Conservation (phyloP, 2,329 filamentous ascomycete genomes). For the Colletotrichum liaoningense region DNA sequence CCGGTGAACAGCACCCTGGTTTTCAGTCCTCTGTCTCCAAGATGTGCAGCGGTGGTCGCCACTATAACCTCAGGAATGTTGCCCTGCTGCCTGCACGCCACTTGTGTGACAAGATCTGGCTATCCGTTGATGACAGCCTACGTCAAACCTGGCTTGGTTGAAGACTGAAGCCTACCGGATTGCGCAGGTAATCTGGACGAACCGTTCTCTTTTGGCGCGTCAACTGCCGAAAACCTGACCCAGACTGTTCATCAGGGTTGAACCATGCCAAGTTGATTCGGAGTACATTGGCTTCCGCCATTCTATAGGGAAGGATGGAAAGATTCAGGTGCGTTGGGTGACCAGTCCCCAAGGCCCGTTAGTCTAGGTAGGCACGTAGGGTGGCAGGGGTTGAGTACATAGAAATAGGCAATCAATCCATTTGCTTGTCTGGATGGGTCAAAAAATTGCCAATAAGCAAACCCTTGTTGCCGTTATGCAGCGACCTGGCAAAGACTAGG, state of each 20-base stretch:
- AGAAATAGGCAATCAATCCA: background rate
- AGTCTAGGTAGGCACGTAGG: background rate
- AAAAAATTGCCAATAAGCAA: slow-evolving; percentile 7
- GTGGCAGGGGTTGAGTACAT: background rate
- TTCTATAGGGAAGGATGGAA: background rate
- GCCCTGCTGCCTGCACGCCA: no score
- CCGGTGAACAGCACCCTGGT: background rate
- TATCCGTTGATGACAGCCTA: background rate
- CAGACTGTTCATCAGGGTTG: background rate
- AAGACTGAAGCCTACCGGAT: background rate
- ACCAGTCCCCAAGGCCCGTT: background rate
- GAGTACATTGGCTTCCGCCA: background rate
- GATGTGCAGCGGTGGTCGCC: background rate
- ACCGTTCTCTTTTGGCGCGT: background rate
- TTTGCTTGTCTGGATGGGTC: background rate
- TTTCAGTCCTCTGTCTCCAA: background rate
- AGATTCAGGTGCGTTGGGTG: background rate
- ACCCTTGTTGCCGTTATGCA: background rate
- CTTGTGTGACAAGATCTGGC: background rate
- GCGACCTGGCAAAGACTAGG: background rate
- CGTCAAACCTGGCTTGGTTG: background rate
- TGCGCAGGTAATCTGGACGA: background rate
- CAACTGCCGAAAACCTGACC: slow-evolving; percentile 7
- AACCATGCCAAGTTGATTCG: background rate
- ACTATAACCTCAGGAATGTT: background rate